Conservation (phyloP, 2,329 filamentous ascomycete species). For the Pseudogymnoascus sp. region DNA sequence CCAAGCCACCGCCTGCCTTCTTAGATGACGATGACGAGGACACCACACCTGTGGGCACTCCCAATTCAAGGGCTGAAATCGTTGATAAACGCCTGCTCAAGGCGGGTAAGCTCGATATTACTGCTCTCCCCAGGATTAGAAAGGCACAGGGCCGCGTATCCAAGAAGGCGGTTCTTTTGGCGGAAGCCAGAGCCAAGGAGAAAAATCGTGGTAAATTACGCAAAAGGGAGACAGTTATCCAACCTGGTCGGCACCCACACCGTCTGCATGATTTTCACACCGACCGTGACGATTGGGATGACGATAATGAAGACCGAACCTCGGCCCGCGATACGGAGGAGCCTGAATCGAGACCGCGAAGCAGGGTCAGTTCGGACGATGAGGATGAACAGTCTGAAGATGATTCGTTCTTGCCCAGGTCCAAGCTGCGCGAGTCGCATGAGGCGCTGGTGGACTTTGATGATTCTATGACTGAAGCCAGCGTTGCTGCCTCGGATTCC, state of each 20-base stretch:
- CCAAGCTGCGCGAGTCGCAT: constrained; percentile 5
- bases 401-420: constrained; percentile 19
- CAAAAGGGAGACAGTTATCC: constrained; percentile 31
- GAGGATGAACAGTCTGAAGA: constrained; percentile 29
- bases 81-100: constrained; percentile 43
- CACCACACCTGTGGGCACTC: constrained; percentile 54
- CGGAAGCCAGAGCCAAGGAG: constrained; percentile 55
- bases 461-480: constrained; percentile 63
- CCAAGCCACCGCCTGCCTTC: constrained; percentile 45
- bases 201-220: constrained; percentile 32
- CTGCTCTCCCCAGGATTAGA: constrained; percentile 64
- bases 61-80: constrained; percentile 52
- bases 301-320: constrained; percentile 58
- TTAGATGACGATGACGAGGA: constrained; percentile 52
- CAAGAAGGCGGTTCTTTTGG: constrained; percentile 53
- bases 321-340: constrained; percentile 75
- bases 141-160: constrained; percentile 52
- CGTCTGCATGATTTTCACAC: constrained; percentile 64
- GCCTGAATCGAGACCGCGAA: constrained; percentile 71
- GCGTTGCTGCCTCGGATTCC: constrained; percentile 54
- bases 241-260: constrained; percentile 42
- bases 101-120: constrained; percentile 49
- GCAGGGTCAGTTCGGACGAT: constrained; percentile 59
- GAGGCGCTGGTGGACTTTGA: constrained; percentile 29
- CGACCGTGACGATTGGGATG: constrained; percentile 78